phyloP scores from a whole-genome alignment of 495 filamentous ascomycete genomes.

The Paragyromitra xinjiangensis region DNA sequence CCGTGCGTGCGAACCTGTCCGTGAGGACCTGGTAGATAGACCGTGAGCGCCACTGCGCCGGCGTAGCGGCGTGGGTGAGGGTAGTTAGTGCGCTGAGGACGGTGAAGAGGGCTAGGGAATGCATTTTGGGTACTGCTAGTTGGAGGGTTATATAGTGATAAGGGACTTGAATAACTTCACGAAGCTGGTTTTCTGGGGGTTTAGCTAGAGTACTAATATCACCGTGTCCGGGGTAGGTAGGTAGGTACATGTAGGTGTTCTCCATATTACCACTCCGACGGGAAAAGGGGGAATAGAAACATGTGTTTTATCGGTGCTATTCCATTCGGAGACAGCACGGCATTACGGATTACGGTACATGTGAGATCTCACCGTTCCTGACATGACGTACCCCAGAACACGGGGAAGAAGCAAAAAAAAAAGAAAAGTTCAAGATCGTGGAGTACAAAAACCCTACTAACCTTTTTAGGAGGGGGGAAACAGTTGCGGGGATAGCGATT shows the following conservation, averaged over 20 bases:
- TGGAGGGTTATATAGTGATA: background rate
- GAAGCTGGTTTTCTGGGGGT: background rate
- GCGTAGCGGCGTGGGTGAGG: constrained; percentile 58
- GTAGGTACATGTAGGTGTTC: background rate
- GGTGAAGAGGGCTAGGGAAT: constrained; percentile 7
- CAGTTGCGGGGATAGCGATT: background rate
- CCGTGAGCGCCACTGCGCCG: constrained; percentile 69
- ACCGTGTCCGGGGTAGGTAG: background rate
- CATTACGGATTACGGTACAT: background rate
- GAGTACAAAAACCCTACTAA: background rate
- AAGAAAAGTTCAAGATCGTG: background rate
- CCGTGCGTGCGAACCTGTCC: constrained; percentile 75
- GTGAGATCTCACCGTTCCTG: constrained; percentile 1
- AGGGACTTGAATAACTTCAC: no score
- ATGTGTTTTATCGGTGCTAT: background rate
- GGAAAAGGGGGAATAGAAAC: background rate
- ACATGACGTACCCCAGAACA: constrained; percentile 21
- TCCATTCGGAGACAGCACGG: constrained; percentile 7
- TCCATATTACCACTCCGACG: background rate
- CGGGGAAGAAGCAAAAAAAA: background rate
- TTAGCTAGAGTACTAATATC: background rate
- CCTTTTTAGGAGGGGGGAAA: background rate
- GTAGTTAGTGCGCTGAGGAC: constrained; percentile 8
- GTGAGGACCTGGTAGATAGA: constrained; percentile 80
- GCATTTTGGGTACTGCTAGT: background rate